phyloP scores from a whole-genome alignment of 1,139 yeast genomes.

The Sugiyamaella neomexicana region DNA sequence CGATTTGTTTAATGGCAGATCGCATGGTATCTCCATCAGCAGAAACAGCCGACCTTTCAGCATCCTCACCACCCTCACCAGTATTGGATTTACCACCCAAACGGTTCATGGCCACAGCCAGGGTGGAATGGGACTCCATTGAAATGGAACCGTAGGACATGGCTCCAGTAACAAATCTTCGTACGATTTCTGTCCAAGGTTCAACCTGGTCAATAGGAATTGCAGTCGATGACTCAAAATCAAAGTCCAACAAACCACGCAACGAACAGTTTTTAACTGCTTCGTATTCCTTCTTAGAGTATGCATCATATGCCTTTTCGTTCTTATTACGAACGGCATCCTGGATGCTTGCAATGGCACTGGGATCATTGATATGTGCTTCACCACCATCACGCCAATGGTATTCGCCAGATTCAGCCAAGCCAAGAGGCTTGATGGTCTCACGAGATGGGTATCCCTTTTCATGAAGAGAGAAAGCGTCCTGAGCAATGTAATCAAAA shows the following conservation, averaged over 20 bases:
- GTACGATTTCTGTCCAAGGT: conserved; percentile 98
- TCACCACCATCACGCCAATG: conserved; percentile 99
- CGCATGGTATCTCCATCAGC: conserved; percentile 97
- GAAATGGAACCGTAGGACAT: conserved; percentile 99
- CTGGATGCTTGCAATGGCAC: conserved; percentile 91
- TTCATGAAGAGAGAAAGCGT: conserved; percentile 90
- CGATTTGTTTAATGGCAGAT: conserved; percentile 96
- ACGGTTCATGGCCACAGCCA: conserved; percentile 98
- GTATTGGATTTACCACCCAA: conserved; percentile 97
- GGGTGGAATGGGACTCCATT: conserved; percentile 96
- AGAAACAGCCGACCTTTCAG: conserved; percentile 74
- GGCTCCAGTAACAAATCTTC: conserved; percentile 97
- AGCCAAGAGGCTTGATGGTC: conserved; percentile 66
- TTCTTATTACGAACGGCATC: conserved; percentile 97
- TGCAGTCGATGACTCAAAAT: conserved; percentile 64
- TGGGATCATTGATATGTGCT: conserved; percentile 90
- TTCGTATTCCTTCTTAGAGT: conserved; percentile 85
- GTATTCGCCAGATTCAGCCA: conserved; percentile 96
- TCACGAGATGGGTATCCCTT: conserved; percentile 83
- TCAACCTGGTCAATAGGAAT: conserved; percentile 97
- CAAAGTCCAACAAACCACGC: conserved; percentile 91
- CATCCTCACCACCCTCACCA: conserved; percentile 99
- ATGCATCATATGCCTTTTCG: conserved; percentile 87
- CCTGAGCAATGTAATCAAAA: conserved; percentile 93
- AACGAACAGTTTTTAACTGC: conserved; percentile 91